Percentiles rank a stretch among this genome's conserved stretches.
Conservation (phyloP, 2,329 filamentous ascomycete genomes). For the Ampelomyces quisqualis region DNA sequence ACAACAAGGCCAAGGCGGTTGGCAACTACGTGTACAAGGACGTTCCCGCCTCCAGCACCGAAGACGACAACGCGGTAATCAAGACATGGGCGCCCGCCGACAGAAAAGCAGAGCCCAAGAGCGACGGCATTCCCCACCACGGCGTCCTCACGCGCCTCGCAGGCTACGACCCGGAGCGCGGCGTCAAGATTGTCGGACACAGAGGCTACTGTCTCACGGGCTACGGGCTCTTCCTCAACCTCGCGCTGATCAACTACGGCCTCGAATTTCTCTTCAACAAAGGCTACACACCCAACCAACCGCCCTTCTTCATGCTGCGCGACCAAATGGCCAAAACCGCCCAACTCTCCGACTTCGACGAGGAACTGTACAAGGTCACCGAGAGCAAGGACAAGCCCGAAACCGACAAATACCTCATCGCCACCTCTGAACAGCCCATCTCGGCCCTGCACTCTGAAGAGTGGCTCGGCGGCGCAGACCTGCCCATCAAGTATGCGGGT, state of each 20-base stretch:
- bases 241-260: conserved; percentile 93
- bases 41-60: conserved; percentile 79
- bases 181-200: conserved; percentile 82
- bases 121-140: conserved; percentile 82
- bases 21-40: conserved; percentile 91
- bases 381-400: conserved; percentile 76
- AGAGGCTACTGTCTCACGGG: conserved; percentile 88
- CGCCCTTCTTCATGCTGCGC: conserved; percentile 74
- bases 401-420: conserved; percentile 75
- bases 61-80: conserved; percentile 80
- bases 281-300: conserved; percentile 71
- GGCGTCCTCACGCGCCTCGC: conserved; percentile 86
- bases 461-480: conserved; percentile 80
- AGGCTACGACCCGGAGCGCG: conserved; percentile 86
- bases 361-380: conserved; percentile 93
- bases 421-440: conserved; percentile 92
- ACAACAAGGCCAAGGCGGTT: conserved; percentile 77
- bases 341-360: conserved; percentile 94
- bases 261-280: conserved; percentile 81
- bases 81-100: conserved; percentile 80
- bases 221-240: conserved; percentile 88
- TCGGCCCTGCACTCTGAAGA: conserved; percentile 91
- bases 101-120: conserved; percentile 73
- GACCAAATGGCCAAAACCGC: conserved; percentile 98
- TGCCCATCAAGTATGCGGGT: conserved; percentile 85